Evolutionary conservation across 768 basidiomycete species (phyloP).

Genomic region (Serendipita indica): DNA sequence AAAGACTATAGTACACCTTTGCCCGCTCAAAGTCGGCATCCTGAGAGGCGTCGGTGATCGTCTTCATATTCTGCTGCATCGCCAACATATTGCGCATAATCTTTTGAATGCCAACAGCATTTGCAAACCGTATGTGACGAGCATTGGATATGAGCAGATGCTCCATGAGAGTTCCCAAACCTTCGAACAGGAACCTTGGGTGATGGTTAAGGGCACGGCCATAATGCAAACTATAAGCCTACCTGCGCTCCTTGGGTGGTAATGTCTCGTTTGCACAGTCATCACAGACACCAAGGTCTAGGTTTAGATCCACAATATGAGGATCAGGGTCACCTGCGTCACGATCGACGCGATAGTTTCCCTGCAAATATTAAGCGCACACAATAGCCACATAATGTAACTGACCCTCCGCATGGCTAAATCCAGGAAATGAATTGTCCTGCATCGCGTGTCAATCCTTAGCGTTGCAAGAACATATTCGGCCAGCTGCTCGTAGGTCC

Average conservation of each 20-base stretch:
- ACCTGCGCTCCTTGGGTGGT: conserved; percentile 53
- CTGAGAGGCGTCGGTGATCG: conserved; percentile 44
- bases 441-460: conserved; percentile 74
- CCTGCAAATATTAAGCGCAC: conserved; percentile 31
- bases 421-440: conserved; percentile 65
- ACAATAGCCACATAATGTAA: conserved; percentile 2
- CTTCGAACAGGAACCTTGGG: conserved; percentile 65
- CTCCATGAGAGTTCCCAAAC: conserved; percentile 74
- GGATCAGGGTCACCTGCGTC: conserved; percentile 88
- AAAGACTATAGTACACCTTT: conserved; percentile 70
- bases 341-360: conserved; percentile 66
- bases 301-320: conserved; percentile 72
- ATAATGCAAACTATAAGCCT: conserved; percentile 19
- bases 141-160: conserved; percentile 64
- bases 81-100: conserved; percentile 80
- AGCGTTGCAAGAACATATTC: conserved; percentile 78
- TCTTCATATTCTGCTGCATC: conserved; percentile 80
- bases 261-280: conserved; percentile 50
- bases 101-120: conserved; percentile 67
- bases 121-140: conserved; percentile 51
- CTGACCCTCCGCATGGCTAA: conserved; percentile 59
- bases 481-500: conserved; percentile 81
- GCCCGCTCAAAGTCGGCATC: conserved; percentile 61
- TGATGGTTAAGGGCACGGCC: not conserved
- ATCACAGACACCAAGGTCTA: conserved; percentile 60